A percentile compares a stretch with the other conserved stretches of the same genome.
Evolutionary conservation across 2,329 filamentous ascomycete genomes (phyloP).

Genomic region (Nothophoma quercina): DNA sequence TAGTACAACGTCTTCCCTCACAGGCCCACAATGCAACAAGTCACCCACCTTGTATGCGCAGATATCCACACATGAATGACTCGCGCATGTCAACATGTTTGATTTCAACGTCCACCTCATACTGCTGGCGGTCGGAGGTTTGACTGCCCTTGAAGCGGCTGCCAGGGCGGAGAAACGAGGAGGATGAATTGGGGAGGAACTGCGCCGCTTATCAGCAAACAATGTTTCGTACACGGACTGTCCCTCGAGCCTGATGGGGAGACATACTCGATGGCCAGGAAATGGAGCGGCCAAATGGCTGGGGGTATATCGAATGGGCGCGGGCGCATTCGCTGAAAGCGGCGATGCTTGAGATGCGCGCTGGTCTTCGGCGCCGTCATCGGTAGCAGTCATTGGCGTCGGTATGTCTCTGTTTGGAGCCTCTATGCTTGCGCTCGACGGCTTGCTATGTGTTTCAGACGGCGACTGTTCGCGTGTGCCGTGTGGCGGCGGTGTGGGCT

Average conservation of each 20-base stretch:
- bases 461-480: constrained; percentile 29
- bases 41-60: constrained; percentile 84
- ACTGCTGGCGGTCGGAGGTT: constrained; percentile 89
- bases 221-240: neutral
- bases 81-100: constrained; percentile 95
- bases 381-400: constrained; percentile 48
- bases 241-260: neutral
- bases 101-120: constrained; percentile 95
- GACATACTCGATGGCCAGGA: constrained; percentile 45
- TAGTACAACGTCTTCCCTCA: constrained; percentile 18
- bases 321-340: constrained; percentile 35
- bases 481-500: constrained; percentile 46
- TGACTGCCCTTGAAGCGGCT: constrained; percentile 91
- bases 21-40: neutral
- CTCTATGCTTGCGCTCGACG: constrained; percentile 42
- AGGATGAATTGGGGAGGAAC: constrained; percentile 80
- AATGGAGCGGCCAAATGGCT: constrained; percentile 42
- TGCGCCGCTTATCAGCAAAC: constrained; percentile 48
- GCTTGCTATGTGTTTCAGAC: constrained; percentile 40
- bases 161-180: constrained; percentile 84
- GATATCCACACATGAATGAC: constrained; percentile 92
- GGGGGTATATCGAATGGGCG: constrained; percentile 34
- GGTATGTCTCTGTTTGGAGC: constrained; percentile 46
- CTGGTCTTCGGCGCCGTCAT: constrained; percentile 46
- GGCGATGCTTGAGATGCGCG: constrained; percentile 44